A percentile compares a stretch with the other conserved stretches of the same genome.
Conservation (phyloP, 208 protist genomes). For the Tritrichomonas musculus region DNA sequence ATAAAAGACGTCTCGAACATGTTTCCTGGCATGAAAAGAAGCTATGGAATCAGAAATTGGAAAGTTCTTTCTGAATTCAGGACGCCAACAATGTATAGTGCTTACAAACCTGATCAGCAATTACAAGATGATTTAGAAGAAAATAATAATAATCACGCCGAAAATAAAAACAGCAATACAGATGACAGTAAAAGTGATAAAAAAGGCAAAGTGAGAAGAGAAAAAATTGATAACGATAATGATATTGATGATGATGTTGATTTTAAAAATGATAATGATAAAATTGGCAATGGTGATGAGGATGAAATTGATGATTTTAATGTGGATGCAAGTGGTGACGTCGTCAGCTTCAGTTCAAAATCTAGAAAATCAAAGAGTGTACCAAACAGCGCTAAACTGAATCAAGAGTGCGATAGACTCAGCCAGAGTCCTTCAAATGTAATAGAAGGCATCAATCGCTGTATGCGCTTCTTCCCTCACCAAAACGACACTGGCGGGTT, state of each 20-base stretch:
- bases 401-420: no score
- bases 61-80: constrained; percentile 22
- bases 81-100: background rate
- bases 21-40: constrained; percentile 43
- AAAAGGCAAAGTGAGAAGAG: no score
- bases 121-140: background rate
- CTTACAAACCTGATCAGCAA: background rate
- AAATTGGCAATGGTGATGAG: no score
- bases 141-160: background rate
- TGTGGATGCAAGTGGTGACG: no score
- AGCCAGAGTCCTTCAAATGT: background rate
- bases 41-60: constrained; percentile 55
- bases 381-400: no score
- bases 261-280: no score
- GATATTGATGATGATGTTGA: no score
- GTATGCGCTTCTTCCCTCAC: constrained; percentile 58
- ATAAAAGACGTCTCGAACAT: constrained; percentile 47
- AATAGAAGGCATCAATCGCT: constrained; percentile 48
- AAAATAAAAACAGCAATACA: background rate
- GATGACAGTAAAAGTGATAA: no score
- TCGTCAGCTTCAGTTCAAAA: no score
- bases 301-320: no score
- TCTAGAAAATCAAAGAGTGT: no score
- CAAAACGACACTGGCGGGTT: constrained; percentile 62
- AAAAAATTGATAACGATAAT: no score